Conservation (phyloP, 805 yeast species). For the Candida ovalis region DNA sequence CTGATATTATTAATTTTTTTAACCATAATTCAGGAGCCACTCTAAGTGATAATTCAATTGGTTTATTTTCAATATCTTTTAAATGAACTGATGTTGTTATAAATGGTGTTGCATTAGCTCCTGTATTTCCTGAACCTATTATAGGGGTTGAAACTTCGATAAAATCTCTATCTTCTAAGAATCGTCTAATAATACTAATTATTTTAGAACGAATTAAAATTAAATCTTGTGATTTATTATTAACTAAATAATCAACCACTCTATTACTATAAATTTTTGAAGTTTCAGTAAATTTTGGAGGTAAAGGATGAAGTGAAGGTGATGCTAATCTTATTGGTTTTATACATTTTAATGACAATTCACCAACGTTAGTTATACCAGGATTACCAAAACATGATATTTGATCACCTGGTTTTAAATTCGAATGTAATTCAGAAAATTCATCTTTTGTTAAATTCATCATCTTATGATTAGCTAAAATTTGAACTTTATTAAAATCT, state of each 20-base stretch:
- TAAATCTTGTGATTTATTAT: slow-evolving; percentile 44
- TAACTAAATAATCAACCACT: slow-evolving; percentile 70
- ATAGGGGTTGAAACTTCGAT: slow-evolving; percentile 90
- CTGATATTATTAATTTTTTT: slow-evolving; percentile 75
- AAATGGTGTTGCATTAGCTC: slow-evolving; percentile 93
- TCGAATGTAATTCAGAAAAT: slow-evolving; percentile 37
- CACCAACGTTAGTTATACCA: slow-evolving; percentile 73
- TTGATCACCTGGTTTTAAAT: slow-evolving; percentile 68
- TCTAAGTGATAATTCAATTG: slow-evolving; percentile 49
- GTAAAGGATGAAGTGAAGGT: slow-evolving; percentile 69
- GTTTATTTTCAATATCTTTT: slow-evolving; percentile 23
- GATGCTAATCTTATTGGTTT: slow-evolving; percentile 50
- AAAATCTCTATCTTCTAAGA: slow-evolving; percentile 52
- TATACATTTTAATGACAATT: slow-evolving; percentile 62
- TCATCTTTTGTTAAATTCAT: slow-evolving; percentile 39
- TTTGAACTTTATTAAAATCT: slow-evolving; percentile 55
- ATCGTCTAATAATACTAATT: slow-evolving; percentile 51
- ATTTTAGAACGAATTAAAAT: slow-evolving; percentile 52
- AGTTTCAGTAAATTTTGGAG: slow-evolving; percentile 55
- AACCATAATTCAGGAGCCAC: slow-evolving; percentile 97
- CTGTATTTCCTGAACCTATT: slow-evolving; percentile 60
- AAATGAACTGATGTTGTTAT: slow-evolving; percentile 42
- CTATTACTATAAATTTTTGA: slow-evolving; percentile 61
- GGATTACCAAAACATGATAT: slow-evolving; percentile 66
- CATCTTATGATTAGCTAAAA: slow-evolving; percentile 53